A percentile compares a stretch with the other conserved stretches of the same genome.
phyloP scores from a whole-genome alignment of 2,329 filamentous ascomycete species.

The Cladosporium phlei region DNA sequence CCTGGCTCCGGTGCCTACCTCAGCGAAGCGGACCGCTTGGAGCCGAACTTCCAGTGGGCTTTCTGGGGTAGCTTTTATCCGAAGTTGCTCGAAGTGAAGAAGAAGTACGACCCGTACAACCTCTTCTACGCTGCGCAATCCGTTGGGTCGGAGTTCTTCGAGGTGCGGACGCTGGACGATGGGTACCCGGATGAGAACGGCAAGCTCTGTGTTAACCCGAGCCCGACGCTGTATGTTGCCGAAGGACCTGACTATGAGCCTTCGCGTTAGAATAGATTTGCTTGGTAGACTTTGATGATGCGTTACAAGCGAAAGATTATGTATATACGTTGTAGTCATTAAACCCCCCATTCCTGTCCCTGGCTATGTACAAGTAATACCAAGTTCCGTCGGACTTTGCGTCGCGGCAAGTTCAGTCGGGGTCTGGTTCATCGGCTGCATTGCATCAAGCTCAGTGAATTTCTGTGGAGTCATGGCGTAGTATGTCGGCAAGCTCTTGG shows the following conservation, averaged over 20 bases:
- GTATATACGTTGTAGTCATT: too few species aligned
- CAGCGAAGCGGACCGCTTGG: slow-evolving; percentile 40
- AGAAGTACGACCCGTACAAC: slow-evolving; percentile 19
- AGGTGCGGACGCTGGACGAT: slow-evolving; percentile 3
- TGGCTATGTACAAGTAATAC: too few species aligned
- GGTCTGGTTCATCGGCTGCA: neutral
- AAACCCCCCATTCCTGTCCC: too few species aligned
- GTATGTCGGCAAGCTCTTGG: neutral
- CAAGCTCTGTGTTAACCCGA: neutral
- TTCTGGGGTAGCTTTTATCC: slow-evolving; percentile 29
- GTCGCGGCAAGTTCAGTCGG: neutral
- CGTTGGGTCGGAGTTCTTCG: slow-evolving; percentile 13
- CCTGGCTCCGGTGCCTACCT: slow-evolving; percentile 41
- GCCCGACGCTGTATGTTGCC: neutral
- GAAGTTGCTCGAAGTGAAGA: slow-evolving; percentile 27
- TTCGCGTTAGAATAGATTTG: too few species aligned
- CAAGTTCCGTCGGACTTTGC: neutral
- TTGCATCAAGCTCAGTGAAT: neutral
- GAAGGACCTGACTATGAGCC: slow-evolving; percentile 1
- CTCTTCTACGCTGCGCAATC: slow-evolving; percentile 20
- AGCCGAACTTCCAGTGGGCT: slow-evolving; percentile 26
- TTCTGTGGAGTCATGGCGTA: neutral
- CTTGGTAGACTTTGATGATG: too few species aligned
- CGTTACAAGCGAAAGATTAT: too few species aligned
- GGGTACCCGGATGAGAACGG: slow-evolving; percentile 6